These are phyloP conservation scores for Verticillium nubilum DNA, from an alignment of 2,329 filamentous ascomycete genomes.

Conservation along the genomic window DNA sequence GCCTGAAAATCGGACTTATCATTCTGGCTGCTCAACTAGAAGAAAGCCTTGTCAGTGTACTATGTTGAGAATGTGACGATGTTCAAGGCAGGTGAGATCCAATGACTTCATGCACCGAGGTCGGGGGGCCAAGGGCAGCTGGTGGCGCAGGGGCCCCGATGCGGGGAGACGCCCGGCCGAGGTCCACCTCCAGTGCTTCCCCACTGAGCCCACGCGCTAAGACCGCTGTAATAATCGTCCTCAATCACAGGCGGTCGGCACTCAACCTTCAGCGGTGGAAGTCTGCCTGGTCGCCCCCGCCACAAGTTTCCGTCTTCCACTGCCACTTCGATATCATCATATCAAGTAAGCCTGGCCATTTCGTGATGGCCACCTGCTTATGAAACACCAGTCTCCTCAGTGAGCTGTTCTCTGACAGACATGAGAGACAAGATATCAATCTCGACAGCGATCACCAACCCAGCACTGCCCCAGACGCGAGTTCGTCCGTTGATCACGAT, in stretches of 20 bases:
- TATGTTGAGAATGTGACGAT: neutral
- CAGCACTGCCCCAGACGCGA: neutral
- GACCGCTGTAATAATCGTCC: too few species aligned
- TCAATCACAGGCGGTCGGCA: too few species aligned
- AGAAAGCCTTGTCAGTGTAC: neutral
- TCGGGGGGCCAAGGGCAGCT: neutral
- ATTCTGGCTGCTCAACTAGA: neutral
- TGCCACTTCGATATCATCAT: too few species aligned
- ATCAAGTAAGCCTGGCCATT: too few species aligned
- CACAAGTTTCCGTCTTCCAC: too few species aligned
- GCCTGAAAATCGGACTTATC: neutral
- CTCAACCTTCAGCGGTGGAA: too few species aligned
- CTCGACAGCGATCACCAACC: neutral
- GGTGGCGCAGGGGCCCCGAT: neutral
- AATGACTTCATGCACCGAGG: neutral
- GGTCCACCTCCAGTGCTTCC: neutral
- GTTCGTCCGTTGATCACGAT: neutral
- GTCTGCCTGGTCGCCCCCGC: too few species aligned
- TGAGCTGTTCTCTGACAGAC: neutral
- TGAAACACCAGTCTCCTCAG: too few species aligned
- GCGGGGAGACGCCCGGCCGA: neutral
- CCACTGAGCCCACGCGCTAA: neutral
- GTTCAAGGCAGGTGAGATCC: neutral
- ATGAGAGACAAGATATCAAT: neutral
- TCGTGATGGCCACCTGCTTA: too few species aligned